Conservation (phyloP, 169 alveolate species). For the Plasmodium adleri region DNA sequence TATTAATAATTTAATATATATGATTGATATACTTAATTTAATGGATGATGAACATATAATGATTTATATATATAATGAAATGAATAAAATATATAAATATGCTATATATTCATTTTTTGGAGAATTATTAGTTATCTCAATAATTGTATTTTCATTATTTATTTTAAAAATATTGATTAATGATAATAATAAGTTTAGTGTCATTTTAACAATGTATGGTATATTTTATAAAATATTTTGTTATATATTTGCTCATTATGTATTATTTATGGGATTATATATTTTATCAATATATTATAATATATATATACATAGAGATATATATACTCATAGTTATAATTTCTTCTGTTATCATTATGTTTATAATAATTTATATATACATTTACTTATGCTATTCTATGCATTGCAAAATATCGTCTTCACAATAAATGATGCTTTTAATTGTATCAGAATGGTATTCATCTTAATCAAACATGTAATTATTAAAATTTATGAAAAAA, state of each 20-base stretch:
- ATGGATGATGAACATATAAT: conserved; percentile 32
- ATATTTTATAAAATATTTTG: conserved; percentile 62
- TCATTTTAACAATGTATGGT: conserved; percentile 66
- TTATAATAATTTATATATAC: conserved; percentile 56
- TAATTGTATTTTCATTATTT: conserved; percentile 52
- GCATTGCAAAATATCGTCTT: conserved; percentile 64
- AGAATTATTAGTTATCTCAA: conserved; percentile 62
- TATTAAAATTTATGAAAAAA: conserved; percentile 57
- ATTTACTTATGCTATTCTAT: conserved; percentile 60
- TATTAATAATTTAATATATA: conserved; percentile 12
- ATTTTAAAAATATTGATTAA: conserved; percentile 53
- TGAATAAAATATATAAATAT: conserved; percentile 69
- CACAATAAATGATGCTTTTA: conserved; percentile 62
- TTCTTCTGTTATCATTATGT: conserved; percentile 70
- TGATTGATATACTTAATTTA: conserved; percentile 48
- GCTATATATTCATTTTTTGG: conserved; percentile 59
- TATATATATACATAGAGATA: conserved; percentile 49
- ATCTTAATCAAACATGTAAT: conserved; percentile 50
- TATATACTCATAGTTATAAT: conserved; percentile 51
- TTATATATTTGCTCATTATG: conserved; percentile 72
- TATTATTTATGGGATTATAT: conserved; percentile 64
- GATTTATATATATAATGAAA: conserved; percentile 41
- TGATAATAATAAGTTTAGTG: conserved; percentile 64
- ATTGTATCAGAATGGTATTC: conserved; percentile 49
- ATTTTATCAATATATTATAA: conserved; percentile 49